phyloP scores from a whole-genome alignment of 2,329 filamentous ascomycete genomes.

The Coccinonectria pachysandricola region DNA sequence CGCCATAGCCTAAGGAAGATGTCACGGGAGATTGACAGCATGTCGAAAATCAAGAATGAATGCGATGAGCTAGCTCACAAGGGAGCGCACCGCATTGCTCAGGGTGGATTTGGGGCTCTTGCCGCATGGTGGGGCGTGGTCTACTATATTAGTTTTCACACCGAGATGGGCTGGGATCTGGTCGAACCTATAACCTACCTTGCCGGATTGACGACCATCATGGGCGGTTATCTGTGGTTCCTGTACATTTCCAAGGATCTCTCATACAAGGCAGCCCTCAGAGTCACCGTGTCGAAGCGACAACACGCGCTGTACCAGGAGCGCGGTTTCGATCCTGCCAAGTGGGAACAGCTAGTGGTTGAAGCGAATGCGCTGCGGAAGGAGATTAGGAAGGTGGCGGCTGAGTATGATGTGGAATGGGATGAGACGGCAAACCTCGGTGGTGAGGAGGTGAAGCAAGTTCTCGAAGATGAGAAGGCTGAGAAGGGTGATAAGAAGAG shows the following conservation, averaged over 20 bases:
- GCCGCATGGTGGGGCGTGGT: constrained; percentile 73
- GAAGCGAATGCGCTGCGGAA: constrained; percentile 67
- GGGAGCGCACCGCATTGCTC: constrained; percentile 67
- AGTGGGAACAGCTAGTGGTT: constrained; percentile 70
- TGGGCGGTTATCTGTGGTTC: constrained; percentile 89
- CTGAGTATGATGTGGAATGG: constrained; percentile 88
- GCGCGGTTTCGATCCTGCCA: constrained; percentile 62
- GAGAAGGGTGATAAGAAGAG: constrained; percentile 25
- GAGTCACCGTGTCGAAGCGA: constrained; percentile 70
- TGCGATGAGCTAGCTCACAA: constrained; percentile 71
- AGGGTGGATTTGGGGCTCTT: constrained; percentile 66
- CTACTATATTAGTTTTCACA: constrained; percentile 62
- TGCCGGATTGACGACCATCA: constrained; percentile 74
- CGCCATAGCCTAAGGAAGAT: constrained; percentile 65
- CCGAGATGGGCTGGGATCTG: constrained; percentile 77
- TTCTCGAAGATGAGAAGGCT: constrained; percentile 42
- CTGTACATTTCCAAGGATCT: constrained; percentile 86
- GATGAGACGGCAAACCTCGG: constrained; percentile 66
- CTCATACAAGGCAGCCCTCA: constrained; percentile 76
- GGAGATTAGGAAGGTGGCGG: constrained; percentile 71
- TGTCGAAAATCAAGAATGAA: constrained; percentile 67
- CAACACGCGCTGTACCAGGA: constrained; percentile 68
- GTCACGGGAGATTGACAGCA: constrained; percentile 54
- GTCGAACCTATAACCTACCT: constrained; percentile 89
- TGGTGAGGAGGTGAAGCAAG: constrained; percentile 51